phyloP scores from a whole-genome alignment of 192 early-diverging fungal genomes.

The Umbelopsis sp. region DNA sequence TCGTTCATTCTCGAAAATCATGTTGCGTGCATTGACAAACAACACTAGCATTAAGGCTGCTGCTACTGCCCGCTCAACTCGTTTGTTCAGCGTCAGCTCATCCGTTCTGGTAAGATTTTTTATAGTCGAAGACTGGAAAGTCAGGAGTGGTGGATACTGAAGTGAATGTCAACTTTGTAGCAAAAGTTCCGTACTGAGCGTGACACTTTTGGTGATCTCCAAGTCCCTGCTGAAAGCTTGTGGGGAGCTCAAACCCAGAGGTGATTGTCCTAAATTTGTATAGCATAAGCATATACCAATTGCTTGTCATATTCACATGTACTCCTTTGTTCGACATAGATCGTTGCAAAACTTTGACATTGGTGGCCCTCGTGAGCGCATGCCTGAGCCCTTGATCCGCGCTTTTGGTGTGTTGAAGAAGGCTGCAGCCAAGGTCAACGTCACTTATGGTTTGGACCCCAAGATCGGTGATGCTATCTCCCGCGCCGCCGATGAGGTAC shows the following conservation, averaged over 20 bases:
- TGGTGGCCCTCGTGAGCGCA: constrained; percentile 87
- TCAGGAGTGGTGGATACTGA: not conserved
- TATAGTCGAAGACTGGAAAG: not conserved
- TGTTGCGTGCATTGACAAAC: constrained; percentile 38
- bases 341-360: constrained; percentile 99
- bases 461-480: constrained; percentile 88
- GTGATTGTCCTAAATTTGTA: constrained; percentile 33
- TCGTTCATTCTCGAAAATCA: constrained; percentile 13
- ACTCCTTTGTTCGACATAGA: constrained; percentile 36
- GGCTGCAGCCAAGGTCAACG: constrained; percentile 93
- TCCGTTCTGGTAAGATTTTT: constrained; percentile 31
- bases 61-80: constrained; percentile 20
- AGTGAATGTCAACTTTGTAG: constrained; percentile 35
- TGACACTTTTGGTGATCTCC: constrained; percentile 93
- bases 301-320: constrained; percentile 2
- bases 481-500: constrained; percentile 83
- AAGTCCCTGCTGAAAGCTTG: constrained; percentile 95
- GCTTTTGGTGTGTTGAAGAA: constrained; percentile 96
- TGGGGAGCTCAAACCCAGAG: constrained; percentile 98
- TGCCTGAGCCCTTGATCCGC: constrained; percentile 94
- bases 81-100: constrained; percentile 39
- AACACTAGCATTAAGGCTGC: constrained; percentile 25
- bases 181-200: constrained; percentile 73
- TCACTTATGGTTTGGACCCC: constrained; percentile 83
- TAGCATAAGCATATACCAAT: not conserved